These are phyloP conservation scores for Candida labiduridarum DNA, from an alignment of 1,139 yeast genomes.

Conservation along the genomic window DNA sequence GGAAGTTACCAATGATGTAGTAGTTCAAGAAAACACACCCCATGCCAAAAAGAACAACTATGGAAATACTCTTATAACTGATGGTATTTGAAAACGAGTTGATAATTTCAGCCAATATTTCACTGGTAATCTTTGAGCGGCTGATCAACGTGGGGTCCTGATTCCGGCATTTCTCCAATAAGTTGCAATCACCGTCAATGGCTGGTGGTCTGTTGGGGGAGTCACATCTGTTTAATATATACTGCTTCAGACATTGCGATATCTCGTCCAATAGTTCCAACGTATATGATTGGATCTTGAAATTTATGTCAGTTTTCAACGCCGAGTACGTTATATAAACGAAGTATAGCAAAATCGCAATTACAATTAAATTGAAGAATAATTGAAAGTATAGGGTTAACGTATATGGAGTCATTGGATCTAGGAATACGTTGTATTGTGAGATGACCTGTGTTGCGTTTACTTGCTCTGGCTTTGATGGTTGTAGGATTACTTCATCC, in stretches of 20 bases:
- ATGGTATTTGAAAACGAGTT: slow-evolving; percentile 78
- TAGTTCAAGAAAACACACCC: slow-evolving; percentile 1
- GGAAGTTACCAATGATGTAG: slow-evolving; percentile 5
- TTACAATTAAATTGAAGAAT: slow-evolving; percentile 60
- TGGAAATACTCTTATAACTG: slow-evolving; percentile 67
- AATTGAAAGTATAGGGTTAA: slow-evolving; percentile 75
- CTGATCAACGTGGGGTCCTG: slow-evolving; percentile 83
- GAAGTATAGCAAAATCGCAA: slow-evolving; percentile 56
- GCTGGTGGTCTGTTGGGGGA: slow-evolving; percentile 64
- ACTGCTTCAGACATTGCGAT: slow-evolving; percentile 69
- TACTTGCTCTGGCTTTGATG: slow-evolving; percentile 5
- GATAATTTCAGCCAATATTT: slow-evolving; percentile 77
- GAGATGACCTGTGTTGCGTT: slow-evolving; percentile 1
- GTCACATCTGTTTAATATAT: slow-evolving; percentile 68
- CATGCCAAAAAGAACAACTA: neutral
- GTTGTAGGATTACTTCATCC: slow-evolving; percentile 21
- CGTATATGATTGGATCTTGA: slow-evolving; percentile 65
- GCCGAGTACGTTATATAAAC: slow-evolving; percentile 59
- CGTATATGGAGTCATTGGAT: slow-evolving; percentile 52
- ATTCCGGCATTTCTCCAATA: slow-evolving; percentile 85
- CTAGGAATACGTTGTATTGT: slow-evolving; percentile 13
- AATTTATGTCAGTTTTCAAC: slow-evolving; percentile 69
- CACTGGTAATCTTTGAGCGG: slow-evolving; percentile 75
- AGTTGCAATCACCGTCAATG: slow-evolving; percentile 66
- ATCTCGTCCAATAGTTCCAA: slow-evolving; percentile 67